Percentiles rank a stretch among this genome's conserved stretches.
These are phyloP conservation scores for Komagataella mondaviorum DNA, from an alignment of 805 yeast species.

Conservation along the genomic window DNA sequence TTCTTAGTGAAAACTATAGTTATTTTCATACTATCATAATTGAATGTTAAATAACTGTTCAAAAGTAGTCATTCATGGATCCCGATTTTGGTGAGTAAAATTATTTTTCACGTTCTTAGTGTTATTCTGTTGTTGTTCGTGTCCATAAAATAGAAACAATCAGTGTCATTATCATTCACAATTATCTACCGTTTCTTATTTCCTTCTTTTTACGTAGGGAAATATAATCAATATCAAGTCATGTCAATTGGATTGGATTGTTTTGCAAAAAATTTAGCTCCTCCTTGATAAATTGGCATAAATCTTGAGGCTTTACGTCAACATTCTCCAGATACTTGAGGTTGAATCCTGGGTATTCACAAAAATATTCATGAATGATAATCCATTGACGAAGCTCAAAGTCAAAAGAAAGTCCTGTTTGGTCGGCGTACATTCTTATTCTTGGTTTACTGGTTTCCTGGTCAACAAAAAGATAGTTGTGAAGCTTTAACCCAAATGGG, in stretches of 20 bases:
- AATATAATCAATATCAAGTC: conserved; percentile 2
- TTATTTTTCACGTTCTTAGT: too few species aligned
- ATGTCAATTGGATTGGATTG: conserved; percentile 3
- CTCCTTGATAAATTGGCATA: conserved; percentile 35
- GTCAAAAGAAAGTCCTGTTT: conserved; percentile 26
- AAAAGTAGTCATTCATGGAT: too few species aligned
- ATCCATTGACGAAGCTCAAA: conserved; percentile 49
- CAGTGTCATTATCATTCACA: background rate
- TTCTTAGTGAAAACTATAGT: too few species aligned
- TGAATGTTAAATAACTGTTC: background rate
- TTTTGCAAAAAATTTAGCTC: conserved; percentile 30
- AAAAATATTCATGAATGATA: conserved; percentile 27
- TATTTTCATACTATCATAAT: background rate
- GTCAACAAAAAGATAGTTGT: conserved; percentile 17
- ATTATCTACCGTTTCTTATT: background rate
- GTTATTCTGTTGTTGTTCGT: background rate
- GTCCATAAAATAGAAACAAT: background rate
- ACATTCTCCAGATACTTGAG: conserved; percentile 11
- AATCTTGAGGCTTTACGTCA: conserved; percentile 19
- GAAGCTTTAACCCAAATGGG: conserved; percentile 23
- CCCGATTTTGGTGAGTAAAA: too few species aligned
- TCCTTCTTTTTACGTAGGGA: background rate
- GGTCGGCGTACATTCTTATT: conserved; percentile 16
- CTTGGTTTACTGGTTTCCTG: conserved; percentile 5
- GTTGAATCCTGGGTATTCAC: conserved; percentile 10